Evolutionary conservation across 306 rosid genomes (phyloP), one percentile per base, ranked within the genome.

Genomic region (Medicago lupulina): DNA sequence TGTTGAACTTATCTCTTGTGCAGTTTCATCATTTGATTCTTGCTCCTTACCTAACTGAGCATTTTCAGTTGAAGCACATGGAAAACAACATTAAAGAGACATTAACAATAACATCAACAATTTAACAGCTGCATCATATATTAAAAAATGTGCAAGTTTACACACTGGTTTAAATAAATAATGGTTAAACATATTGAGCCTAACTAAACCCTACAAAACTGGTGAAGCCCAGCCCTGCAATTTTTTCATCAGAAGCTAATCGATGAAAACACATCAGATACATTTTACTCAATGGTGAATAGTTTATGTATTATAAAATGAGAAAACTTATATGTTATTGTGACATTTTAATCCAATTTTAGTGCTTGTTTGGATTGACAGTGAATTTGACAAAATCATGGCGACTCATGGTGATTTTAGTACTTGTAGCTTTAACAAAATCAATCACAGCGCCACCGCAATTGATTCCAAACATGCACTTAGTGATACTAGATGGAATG

Each of bases 41-140:
- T 84, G 69, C 67, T 80, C 81, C 64, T 77, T 8, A 49, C 41
- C 70, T 15, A 81, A 18, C 85, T 81, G 85, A 66, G 62, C 41
- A 71, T 39, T 79, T 70, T 71, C 16, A 51, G 70, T 55, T 38
- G 21, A 31, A 75, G 71, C 58, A 80, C 82, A 80, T 58, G 81
- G 67, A 77, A 73, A 64, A 21, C 15, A 60, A 54, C 47, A 80
- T 60, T 25, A 8, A 65, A 71, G 41, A 76, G 17, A 75, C 19
- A 63, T 77, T 4, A 74, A 68, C 15, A 57, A 31, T 19, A 54
- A 60, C 71, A 61, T 51, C 19, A 74, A 74, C 23, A 44, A 68
- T 23, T 66, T 11, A 70, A 12, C 21, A 83, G 50, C 54, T 76
- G 67, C 70, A 72, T 49, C 46, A 77, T 12, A 69, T 73, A 9